phyloP scores from a whole-genome alignment of 352 stramenopile genomes.

The Globisporangium parvum region DNA sequence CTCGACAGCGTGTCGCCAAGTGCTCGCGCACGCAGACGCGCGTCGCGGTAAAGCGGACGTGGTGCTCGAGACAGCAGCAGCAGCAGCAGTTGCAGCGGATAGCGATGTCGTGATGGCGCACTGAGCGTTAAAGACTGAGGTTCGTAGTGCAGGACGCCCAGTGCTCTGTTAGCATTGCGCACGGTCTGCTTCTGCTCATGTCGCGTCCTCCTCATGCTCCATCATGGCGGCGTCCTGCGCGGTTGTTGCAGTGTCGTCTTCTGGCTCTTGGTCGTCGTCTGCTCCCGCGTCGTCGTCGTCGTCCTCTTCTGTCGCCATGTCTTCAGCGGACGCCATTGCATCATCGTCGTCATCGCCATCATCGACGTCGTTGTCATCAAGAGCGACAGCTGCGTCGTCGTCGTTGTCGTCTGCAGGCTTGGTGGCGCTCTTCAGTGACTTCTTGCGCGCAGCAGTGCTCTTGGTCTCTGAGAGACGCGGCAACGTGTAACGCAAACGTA shows the following conservation, averaged over 20 bases:
- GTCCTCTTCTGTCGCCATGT: constrained; percentile 7
- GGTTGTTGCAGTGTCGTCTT: background rate
- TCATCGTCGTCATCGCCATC: constrained; percentile 35
- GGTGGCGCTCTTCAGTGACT: constrained; percentile 25
- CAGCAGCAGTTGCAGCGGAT: background rate
- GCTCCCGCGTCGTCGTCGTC: background rate
- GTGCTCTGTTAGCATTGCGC: too few species aligned
- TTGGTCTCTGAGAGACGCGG: constrained; percentile 27
- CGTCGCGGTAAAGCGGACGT: constrained; percentile 46
- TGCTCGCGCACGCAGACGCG: constrained; percentile 54
- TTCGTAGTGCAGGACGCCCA: background rate
- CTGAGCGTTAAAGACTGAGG: constrained; percentile 13
- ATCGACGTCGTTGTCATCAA: background rate
- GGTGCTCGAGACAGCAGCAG: constrained; percentile 18
- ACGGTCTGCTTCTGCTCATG: too few species aligned
- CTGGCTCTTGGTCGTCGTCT: background rate
- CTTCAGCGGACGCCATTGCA: constrained; percentile 34
- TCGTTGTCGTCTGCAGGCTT: constrained; percentile 7
- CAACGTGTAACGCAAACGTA: constrained; percentile 1
- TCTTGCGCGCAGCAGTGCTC: constrained; percentile 24
- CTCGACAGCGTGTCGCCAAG: constrained; percentile 40
- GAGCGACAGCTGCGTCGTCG: background rate
- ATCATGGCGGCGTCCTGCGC: too few species aligned
- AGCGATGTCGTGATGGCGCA: constrained; percentile 35
- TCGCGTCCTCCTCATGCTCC: background rate